phyloP scores from a whole-genome alignment of 306 rosid species.

The Elaeagnus macrophylla region DNA sequence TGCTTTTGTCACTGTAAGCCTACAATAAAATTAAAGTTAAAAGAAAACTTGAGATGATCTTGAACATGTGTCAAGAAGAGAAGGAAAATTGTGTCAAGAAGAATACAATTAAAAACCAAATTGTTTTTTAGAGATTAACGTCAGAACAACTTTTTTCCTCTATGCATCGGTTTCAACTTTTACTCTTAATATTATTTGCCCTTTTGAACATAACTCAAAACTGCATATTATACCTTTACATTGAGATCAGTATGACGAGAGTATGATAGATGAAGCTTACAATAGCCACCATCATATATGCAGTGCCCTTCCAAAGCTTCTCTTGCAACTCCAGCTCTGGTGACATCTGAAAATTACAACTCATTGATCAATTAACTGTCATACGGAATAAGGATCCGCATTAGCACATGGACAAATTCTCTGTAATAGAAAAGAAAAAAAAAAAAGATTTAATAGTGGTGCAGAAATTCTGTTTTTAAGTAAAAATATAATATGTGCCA shows the following conservation, averaged over 20 bases:
- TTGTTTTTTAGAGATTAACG: slow-evolving; percentile 23
- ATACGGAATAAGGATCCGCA: no score
- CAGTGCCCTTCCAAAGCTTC: slow-evolving; percentile 93
- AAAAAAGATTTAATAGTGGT: no score
- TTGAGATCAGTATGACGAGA: slow-evolving; percentile 99
- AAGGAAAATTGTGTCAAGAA: slow-evolving; percentile 38
- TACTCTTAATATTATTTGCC: slow-evolving; percentile 26
- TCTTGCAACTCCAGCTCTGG: slow-evolving; percentile 65
- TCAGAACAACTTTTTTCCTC: not conserved
- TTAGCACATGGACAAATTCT: no score
- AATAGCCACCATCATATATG: slow-evolving; percentile 99
- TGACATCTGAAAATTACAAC: slow-evolving; percentile 35
- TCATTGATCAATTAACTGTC: slow-evolving; percentile 10
- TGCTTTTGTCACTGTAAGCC: slow-evolving; percentile 90
- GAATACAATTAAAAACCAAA: slow-evolving; percentile 58
- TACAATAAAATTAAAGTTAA: slow-evolving; percentile 15
- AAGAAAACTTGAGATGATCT: slow-evolving; percentile 5
- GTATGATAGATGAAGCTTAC: slow-evolving; percentile 99
- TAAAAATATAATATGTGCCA: no score
- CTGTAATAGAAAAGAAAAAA: no score
- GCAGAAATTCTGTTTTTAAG: no score
- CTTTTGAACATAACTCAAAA: slow-evolving; percentile 56
- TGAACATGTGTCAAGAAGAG: slow-evolving; percentile 8
- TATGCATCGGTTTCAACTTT: no score
- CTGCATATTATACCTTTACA: slow-evolving; percentile 82